Conservation (phyloP, 495 filamentous ascomycete genomes). For the Acidomyces sp. region DNA sequence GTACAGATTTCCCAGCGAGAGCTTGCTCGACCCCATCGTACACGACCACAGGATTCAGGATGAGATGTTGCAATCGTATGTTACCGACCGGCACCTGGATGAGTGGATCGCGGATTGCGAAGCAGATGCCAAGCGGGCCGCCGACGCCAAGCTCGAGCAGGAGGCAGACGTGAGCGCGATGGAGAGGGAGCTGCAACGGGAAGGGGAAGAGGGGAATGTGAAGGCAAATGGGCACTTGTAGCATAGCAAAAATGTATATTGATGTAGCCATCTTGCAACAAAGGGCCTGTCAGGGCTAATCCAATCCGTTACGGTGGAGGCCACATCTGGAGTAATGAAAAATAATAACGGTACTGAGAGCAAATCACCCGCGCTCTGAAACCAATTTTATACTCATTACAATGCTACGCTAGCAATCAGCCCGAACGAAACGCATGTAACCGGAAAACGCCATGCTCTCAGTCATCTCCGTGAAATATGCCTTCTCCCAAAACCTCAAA, state of each 20-base stretch:
- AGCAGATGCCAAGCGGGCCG: conserved; percentile 9
- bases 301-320: no score
- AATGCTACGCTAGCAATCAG: no score
- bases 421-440: no score
- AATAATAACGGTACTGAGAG: no score
- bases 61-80: conserved; percentile 19
- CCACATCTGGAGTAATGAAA: no score
- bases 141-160: conserved; percentile 13
- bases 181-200: conserved; percentile 15
- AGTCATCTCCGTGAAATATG: no score
- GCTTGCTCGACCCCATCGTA: conserved; percentile 24
- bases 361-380: no score
- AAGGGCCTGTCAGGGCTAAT: no score
- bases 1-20: conserved; percentile 21
- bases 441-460: no score
- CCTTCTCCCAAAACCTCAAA: no score
- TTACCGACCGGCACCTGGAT: conserved; percentile 24
- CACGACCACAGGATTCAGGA: conserved; percentile 28
- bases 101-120: conserved; percentile 24
- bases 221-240: background rate
- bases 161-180: conserved; percentile 10
- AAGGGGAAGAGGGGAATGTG: background rate
- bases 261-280: no score
- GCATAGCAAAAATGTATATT: background rate
- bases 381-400: no score